Evolutionary conservation across 2,329 filamentous ascomycete genomes (phyloP).

Genomic region (Lasiodiplodia gonubiensis): DNA sequence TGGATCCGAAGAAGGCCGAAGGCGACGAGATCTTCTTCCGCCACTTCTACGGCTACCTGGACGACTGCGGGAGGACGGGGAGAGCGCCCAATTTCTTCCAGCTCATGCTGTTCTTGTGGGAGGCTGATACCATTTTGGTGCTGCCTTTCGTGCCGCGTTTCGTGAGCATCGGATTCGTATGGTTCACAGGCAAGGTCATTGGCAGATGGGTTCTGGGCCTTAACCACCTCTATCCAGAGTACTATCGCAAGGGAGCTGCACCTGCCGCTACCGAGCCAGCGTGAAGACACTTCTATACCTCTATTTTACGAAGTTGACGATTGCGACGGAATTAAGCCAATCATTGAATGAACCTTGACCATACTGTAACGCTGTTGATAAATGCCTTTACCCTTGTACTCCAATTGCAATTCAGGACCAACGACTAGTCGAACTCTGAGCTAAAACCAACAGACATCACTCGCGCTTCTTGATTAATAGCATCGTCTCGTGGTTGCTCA

Average conservation of each 20-base stretch:
- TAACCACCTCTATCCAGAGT: constrained; percentile 10
- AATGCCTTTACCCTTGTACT: too few species aligned
- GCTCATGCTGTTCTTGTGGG: constrained; percentile 25
- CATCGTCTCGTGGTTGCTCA: too few species aligned
- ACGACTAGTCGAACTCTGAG: too few species aligned
- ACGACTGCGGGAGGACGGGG: constrained; percentile 13
- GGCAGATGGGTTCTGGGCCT: constrained; percentile 16
- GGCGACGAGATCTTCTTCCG: constrained; percentile 27
- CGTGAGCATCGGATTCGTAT: constrained; percentile 15
- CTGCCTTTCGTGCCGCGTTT: constrained; percentile 13
- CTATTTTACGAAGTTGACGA: background rate
- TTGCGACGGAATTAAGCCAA: background rate
- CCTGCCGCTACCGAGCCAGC: background rate
- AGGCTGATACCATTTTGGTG: constrained; percentile 23
- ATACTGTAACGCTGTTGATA: background rate
- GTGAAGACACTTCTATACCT: background rate
- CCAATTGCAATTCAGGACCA: too few species aligned
- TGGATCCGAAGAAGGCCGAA: constrained; percentile 22
- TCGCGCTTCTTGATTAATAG: too few species aligned
- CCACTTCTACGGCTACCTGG: constrained; percentile 27
- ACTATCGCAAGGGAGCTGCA: constrained; percentile 7
- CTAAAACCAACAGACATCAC: too few species aligned
- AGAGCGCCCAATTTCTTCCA: constrained; percentile 19
- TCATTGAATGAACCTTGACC: background rate
- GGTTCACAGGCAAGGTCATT: constrained; percentile 13